Conservation (phyloP, 176 grass and related monocot genomes). For the Echinochloa phyllopogon region DNA sequence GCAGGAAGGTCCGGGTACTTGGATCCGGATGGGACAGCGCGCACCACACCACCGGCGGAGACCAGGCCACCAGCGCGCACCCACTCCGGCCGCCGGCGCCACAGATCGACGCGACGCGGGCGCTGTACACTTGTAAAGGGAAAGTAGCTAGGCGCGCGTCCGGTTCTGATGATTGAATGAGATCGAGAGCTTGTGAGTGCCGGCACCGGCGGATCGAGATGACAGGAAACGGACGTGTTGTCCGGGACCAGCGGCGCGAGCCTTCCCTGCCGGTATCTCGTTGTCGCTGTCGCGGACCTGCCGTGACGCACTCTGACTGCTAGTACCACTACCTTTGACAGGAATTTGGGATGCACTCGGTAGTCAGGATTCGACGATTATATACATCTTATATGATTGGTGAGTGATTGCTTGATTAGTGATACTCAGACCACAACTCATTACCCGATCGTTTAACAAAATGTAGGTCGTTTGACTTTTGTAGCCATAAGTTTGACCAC, state of each 20-base stretch:
- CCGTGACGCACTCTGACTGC: not conserved
- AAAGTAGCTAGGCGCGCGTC: not conserved
- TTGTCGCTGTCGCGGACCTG: constrained; percentile 17
- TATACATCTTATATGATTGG: not conserved
- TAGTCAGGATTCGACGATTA: not conserved
- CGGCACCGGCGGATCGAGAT: constrained; percentile 19
- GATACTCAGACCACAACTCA: not conserved
- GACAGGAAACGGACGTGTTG: not conserved
- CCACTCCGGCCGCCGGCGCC: not conserved
- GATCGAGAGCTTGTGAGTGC: not conserved
- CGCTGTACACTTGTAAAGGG: constrained; percentile 31
- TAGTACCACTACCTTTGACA: constrained; percentile 7
- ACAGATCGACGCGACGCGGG: not conserved
- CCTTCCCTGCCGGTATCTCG: not conserved
- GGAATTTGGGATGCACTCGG: not conserved
- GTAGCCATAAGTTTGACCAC: no score
- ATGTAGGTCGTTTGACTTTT: no score
- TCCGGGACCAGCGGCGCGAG: constrained; percentile 12
- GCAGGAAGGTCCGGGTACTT: not conserved
- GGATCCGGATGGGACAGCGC: not conserved
- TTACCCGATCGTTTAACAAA: not conserved
- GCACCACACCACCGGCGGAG: not conserved
- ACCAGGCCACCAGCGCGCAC: not conserved
- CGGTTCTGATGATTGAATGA: constrained; percentile 23
- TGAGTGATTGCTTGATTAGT: constrained; percentile 10